Base-by-base conservation (phyloP, 1,284 basidiomycete genomes). In the Mycosarcoma mackinlayi region DNA sequence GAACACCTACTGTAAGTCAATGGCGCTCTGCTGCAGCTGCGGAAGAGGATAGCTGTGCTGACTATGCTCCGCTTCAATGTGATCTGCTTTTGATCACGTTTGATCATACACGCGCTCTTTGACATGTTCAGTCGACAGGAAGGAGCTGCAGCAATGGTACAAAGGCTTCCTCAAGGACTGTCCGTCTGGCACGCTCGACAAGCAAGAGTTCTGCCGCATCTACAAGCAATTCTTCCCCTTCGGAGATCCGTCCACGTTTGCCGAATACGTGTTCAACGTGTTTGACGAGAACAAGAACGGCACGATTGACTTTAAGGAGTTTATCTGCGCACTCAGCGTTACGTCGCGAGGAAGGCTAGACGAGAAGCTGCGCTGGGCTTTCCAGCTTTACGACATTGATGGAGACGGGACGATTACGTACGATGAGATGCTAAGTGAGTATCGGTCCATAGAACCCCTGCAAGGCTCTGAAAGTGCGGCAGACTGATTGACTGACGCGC, bases 211-310 rank as follows among this genome's bases (percentile, higher is more conserved):
- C 85, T 88, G 91, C 81, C 91, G 92, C 84, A 98, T 99, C 87
- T 99, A 98, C 88, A 94, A 95, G 83, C 95, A 98, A 56, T 84
- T 98, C 90, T 98, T 98, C 87, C 95, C 95, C 23, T 99, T 99
- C 80, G 96, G 96, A 59, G 96, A 99, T 84, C 95, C 96, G 5
- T 89, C 87, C 58, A 92, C 96, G 83, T 98, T 99, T 79, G 94
- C 96, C 44, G 93, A 98, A 84, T 96, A 96, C 83, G 96, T 99
- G 74, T 99, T 98, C 87, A 95, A 97, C 79, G 82, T 83, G 9
- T 83, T 82, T 67, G 80, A 82, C 59, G 80, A 80, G 60, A 78
- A 81, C 72, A 80, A 79, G 58, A 80, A 79, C 53, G 78, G 79
- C 27, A 80, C 77, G 3, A 78, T 82, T 56, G 73, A 79, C 56